phyloP scores from a whole-genome alignment of 345 rosid species.

The Brassica incana region DNA sequence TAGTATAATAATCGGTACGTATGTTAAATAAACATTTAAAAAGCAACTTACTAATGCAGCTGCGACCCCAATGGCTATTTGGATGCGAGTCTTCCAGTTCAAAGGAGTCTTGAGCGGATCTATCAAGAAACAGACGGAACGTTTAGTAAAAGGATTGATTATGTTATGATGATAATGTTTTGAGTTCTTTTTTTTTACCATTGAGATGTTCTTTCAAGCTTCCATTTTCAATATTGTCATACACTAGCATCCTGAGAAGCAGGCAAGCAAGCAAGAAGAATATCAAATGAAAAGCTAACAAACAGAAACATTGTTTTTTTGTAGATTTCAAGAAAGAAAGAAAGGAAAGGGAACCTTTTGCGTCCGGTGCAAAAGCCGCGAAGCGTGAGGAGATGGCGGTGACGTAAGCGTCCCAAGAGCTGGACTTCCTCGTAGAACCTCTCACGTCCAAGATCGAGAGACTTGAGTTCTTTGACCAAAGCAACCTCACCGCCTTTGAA shows the following conservation, averaged over 20 bases:
- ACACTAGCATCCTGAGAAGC: constrained; percentile 72
- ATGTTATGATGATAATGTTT: constrained; percentile 6
- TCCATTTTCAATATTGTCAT: constrained; percentile 75
- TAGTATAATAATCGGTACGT: neutral
- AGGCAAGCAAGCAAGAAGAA: constrained; percentile 1
- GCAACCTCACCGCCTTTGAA: constrained; percentile 64
- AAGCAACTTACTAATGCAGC: constrained; percentile 80
- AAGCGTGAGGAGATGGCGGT: constrained; percentile 90
- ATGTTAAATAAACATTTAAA: neutral
- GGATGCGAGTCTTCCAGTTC: constrained; percentile 82
- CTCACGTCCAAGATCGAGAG: constrained; percentile 50
- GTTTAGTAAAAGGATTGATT: neutral
- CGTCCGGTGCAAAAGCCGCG: constrained; percentile 70
- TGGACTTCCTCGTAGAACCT: constrained; percentile 68
- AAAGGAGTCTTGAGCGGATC: constrained; percentile 94
- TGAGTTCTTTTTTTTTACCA: constrained; percentile 46
- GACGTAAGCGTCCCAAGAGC: constrained; percentile 76
- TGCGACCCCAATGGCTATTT: constrained; percentile 80
- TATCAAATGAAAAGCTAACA: constrained; percentile 6
- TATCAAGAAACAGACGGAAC: constrained; percentile 38
- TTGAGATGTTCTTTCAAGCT: constrained; percentile 88
- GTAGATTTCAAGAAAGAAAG: neutral
- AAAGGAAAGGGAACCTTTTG: constrained; percentile 52
- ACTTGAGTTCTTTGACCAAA: constrained; percentile 71
- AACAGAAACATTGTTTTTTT: neutral